Evolutionary conservation across 371 early-diverging fungal genomes (phyloP).

Genomic region (Mucor racemosus): DNA sequence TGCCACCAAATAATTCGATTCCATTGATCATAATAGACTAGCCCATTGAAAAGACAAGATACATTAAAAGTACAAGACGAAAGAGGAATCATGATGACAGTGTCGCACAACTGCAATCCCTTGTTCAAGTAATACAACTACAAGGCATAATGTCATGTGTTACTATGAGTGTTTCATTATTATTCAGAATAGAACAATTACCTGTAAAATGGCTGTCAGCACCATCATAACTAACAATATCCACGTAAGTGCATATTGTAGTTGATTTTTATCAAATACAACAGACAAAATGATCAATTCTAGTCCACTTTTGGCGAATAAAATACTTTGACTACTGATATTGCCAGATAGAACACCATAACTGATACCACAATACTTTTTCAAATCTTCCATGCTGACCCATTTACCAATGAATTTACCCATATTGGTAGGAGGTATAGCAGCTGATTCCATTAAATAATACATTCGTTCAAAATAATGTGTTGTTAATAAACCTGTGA

Average conservation of each 20-base stretch:
- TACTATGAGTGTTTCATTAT: background rate
- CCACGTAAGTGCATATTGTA: slow-evolving; percentile 74
- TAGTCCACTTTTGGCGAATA: slow-evolving; percentile 84
- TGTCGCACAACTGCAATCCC: slow-evolving; percentile 76
- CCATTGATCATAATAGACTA: slow-evolving; percentile 85
- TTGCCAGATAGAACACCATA: slow-evolving; percentile 77
- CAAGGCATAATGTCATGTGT: slow-evolving; percentile 12
- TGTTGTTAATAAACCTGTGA: slow-evolving; percentile 55
- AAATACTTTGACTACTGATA: slow-evolving; percentile 75
- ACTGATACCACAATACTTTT: slow-evolving; percentile 50
- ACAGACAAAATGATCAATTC: slow-evolving; percentile 73
- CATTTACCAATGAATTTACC: slow-evolving; percentile 29
- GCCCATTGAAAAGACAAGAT: slow-evolving; percentile 77
- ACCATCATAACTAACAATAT: slow-evolving; percentile 68
- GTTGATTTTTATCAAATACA: slow-evolving; percentile 67
- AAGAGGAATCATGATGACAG: slow-evolving; percentile 79
- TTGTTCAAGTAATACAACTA: slow-evolving; percentile 82
- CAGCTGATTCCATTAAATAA: slow-evolving; percentile 28
- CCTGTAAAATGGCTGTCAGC: slow-evolving; percentile 73
- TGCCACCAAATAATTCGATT: slow-evolving; percentile 67
- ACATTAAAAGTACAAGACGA: slow-evolving; percentile 80
- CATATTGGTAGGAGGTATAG: slow-evolving; percentile 25
- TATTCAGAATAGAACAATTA: slow-evolving; percentile 28
- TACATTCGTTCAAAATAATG: slow-evolving; percentile 55
- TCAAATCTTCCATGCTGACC: slow-evolving; percentile 35